phyloP scores from a whole-genome alignment of 352 stramenopile species.

The Pilasporangium apinafurcum region DNA sequence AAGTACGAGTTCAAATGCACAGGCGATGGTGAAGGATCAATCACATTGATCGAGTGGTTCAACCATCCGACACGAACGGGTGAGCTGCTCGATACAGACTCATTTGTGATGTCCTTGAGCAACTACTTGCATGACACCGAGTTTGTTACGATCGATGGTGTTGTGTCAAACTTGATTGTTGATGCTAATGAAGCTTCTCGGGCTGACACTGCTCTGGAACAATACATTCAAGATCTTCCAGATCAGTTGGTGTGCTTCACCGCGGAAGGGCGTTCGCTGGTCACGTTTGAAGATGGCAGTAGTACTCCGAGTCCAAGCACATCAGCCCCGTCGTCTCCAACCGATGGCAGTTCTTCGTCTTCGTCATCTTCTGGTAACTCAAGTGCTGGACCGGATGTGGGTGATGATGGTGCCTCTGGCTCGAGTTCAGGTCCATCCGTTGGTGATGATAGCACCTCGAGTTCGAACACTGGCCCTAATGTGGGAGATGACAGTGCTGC shows the following conservation, averaged over 20 bases:
- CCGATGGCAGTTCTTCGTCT: too few species aligned
- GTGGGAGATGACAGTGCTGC: too few species aligned
- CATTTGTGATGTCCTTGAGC: conserved; percentile 11
- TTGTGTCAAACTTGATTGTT: background rate
- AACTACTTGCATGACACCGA: conserved; percentile 13
- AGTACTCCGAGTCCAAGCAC: too few species aligned
- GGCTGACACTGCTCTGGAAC: background rate
- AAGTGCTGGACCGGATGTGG: too few species aligned
- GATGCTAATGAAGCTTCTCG: background rate
- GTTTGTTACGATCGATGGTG: background rate
- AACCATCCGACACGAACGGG: conserved; percentile 12
- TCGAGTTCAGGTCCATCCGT: too few species aligned
- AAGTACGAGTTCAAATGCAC: conserved; percentile 25
- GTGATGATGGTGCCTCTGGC: too few species aligned
- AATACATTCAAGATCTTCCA: conserved; percentile 7
- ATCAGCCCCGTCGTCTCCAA: too few species aligned
- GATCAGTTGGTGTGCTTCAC: conserved; percentile 8
- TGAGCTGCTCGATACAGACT: conserved; percentile 10
- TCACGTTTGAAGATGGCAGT: conserved; percentile 3
- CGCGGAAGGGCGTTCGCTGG: conserved; percentile 5
- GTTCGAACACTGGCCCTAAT: too few species aligned
- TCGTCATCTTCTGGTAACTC: too few species aligned
- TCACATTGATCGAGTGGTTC: conserved; percentile 12
- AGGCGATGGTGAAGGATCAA: conserved; percentile 1
- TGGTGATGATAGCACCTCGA: too few species aligned